Conservation (phyloP, 352 stramenopile species). For the Aphanomyces stellatus region DNA sequence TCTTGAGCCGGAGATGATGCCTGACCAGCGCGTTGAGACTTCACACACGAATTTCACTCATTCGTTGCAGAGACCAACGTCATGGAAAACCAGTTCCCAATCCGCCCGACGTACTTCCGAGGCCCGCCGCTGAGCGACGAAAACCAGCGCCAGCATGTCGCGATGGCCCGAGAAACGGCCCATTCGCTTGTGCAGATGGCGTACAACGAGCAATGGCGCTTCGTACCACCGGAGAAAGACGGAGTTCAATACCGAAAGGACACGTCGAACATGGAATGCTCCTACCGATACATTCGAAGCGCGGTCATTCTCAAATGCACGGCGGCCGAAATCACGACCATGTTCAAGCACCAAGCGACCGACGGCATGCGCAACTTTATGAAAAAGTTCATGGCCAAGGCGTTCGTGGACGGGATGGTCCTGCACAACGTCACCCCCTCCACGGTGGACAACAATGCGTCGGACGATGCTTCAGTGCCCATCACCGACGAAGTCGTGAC, state of each 20-base stretch:
- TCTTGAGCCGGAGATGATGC: too few relatives aligned
- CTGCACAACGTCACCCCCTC: slow-evolving; percentile 42
- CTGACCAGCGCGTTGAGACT: too few relatives aligned
- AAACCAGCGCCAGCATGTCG: slow-evolving; percentile 46
- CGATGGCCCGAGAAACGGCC: slow-evolving; percentile 43
- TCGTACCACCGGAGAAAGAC: slow-evolving; percentile 69
- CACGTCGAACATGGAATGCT: slow-evolving; percentile 62
- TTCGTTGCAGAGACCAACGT: not conserved
- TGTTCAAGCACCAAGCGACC: slow-evolving; percentile 57
- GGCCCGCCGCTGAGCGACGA: slow-evolving; percentile 47
- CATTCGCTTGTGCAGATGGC: slow-evolving; percentile 50
- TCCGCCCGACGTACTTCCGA: slow-evolving; percentile 67
- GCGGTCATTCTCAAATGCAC: slow-evolving; percentile 63
- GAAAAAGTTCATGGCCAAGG: slow-evolving; percentile 64
- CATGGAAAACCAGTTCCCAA: slow-evolving; percentile 35
- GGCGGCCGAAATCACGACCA: slow-evolving; percentile 62
- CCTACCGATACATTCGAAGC: slow-evolving; percentile 53
- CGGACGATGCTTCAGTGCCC: slow-evolving; percentile 13
- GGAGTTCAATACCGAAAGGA: slow-evolving; percentile 75
- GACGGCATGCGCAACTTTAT: slow-evolving; percentile 68
- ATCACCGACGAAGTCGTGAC: slow-evolving; percentile 51
- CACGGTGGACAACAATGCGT: slow-evolving; percentile 25
- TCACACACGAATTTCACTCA: not conserved
- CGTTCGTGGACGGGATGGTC: slow-evolving; percentile 69
- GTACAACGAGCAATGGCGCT: slow-evolving; percentile 76